Evolutionary conservation across 1,284 basidiomycete genomes (phyloP), one percentile per base, ranked within the genome.

Genomic region (Cutaneotrichosporon dermatis): DNA sequence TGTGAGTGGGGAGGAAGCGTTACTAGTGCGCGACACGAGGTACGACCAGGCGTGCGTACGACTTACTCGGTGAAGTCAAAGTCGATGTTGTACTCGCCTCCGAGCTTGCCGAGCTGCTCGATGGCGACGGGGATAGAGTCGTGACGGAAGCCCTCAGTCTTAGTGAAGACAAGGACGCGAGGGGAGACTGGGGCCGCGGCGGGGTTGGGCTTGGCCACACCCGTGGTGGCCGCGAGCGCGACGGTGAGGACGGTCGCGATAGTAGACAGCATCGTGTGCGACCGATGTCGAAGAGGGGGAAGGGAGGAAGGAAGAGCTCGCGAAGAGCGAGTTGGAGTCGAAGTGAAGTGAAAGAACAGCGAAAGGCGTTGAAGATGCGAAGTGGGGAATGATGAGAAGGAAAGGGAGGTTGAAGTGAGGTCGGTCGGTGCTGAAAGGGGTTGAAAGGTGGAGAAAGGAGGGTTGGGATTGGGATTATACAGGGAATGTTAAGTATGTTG

Each of bases 111-210:
- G 50, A 90, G 80, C 1, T 85, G 84, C 44, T 82, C 73, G 41
- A 85, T 83, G 25, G 86, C 85, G 2, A 83, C 85, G 0, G 88
- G 88, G 59, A 91, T 90, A 3, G 86, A 88, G 67, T 89, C 88
- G 74, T 91, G 89, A 54, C 87, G 79, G 61, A 75, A 82, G 16
- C 79, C 78, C n/a, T 59, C 63, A 4, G 72, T 76, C 12, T 67
- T 64, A 6, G 69, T 72, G 62, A 69, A 74, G 2, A 75, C 74
- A 41, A 77, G 57, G 12, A 77, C 71, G n/a, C 57, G 50, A 0
- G 74, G 72, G 15, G 44, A 40, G 11, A 50, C 49, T 9, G 39
- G 55, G 7, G 55, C 39, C 2, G 46, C 6, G 3, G 51, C 51
- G 33, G 51, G 51, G n/a, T 44, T 56, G 46, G 45, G 54, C 54